Evolutionary conservation across 2,329 filamentous ascomycete genomes (phyloP).

Genomic region (Sclerotinia minor): DNA sequence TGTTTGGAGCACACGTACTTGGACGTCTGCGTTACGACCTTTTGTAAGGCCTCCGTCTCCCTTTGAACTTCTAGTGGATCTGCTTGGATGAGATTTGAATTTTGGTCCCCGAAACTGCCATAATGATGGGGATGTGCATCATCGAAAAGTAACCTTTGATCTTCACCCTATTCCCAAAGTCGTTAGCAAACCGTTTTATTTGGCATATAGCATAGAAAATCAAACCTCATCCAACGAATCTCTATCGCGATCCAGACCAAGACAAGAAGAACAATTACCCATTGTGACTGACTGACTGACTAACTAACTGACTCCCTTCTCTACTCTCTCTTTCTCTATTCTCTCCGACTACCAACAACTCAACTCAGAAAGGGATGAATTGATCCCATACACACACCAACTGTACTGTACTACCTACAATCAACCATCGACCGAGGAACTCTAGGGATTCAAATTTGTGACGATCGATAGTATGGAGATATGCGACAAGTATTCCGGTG

Average conservation of each 20-base stretch:
- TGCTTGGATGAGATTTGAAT: slow-evolving; percentile 52
- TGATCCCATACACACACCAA: slow-evolving; percentile 18
- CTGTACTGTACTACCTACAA: slow-evolving; percentile 21
- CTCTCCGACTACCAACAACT: slow-evolving; percentile 12
- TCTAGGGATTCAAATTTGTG: background rate
- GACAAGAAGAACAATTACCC: slow-evolving; percentile 62
- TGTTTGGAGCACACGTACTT: slow-evolving; percentile 49
- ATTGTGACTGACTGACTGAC: slow-evolving; percentile 43
- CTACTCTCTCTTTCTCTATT: slow-evolving; percentile 20
- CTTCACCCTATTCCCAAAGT: slow-evolving; percentile 37
- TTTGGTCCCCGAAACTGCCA: slow-evolving; percentile 61
- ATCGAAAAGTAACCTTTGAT: slow-evolving; percentile 58
- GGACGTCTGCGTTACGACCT: slow-evolving; percentile 63
- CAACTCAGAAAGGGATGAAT: slow-evolving; percentile 2
- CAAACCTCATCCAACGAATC: slow-evolving; percentile 58
- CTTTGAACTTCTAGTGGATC: slow-evolving; percentile 63
- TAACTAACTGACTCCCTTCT: slow-evolving; percentile 20
- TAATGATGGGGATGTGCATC: slow-evolving; percentile 61
- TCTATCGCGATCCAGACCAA: slow-evolving; percentile 51
- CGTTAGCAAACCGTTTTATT: background rate
- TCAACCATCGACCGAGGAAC: slow-evolving; percentile 14
- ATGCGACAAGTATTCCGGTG: background rate
- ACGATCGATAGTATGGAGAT: background rate
- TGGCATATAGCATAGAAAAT: slow-evolving; percentile 17
- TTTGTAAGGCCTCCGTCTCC: slow-evolving; percentile 64